Evolutionary conservation across 1,139 yeast genomes (phyloP).

Genomic region (Scheffersomyces segobiensis): DNA sequence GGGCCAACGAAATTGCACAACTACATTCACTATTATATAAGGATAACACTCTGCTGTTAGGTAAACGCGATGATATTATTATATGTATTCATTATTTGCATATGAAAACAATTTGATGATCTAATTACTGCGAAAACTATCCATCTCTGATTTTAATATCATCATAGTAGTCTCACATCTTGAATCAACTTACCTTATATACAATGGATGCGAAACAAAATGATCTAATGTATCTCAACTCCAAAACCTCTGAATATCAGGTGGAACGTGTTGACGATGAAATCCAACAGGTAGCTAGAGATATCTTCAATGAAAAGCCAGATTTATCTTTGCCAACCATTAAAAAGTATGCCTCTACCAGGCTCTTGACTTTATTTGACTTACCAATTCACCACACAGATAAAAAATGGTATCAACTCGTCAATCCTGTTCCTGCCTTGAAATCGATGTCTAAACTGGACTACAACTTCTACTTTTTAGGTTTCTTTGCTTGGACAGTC

Average conservation of each 20-base stretch:
- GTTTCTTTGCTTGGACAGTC: conserved; percentile 75
- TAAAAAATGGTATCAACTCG: conserved; percentile 15
- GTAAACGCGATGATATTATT: not conserved
- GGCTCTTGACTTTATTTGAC: conserved; percentile 17
- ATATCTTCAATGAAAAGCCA: conserved; percentile 7
- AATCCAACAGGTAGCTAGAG: not conserved
- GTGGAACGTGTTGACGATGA: not conserved
- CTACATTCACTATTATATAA: too few species aligned
- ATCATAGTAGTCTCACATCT: not conserved
- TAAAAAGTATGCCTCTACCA: conserved; percentile 9
- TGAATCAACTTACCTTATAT: not conserved
- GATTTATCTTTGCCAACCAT: conserved; percentile 1
- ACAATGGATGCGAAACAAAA: not conserved
- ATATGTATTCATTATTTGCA: not conserved
- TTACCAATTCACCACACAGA: conserved; percentile 11
- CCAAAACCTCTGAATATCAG: not conserved
- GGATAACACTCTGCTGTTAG: not conserved
- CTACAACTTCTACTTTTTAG: conserved; percentile 65
- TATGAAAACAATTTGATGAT: not conserved
- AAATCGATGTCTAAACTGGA: conserved; percentile 44
- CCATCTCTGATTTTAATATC: not conserved
- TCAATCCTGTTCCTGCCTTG: conserved; percentile 59
- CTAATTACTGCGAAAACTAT: not conserved
- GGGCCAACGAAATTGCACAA: not conserved
- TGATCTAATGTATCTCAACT: not conserved